Conservation (phyloP, 2,329 filamentous ascomycete species). For the Microthyrium microscopicum region DNA sequence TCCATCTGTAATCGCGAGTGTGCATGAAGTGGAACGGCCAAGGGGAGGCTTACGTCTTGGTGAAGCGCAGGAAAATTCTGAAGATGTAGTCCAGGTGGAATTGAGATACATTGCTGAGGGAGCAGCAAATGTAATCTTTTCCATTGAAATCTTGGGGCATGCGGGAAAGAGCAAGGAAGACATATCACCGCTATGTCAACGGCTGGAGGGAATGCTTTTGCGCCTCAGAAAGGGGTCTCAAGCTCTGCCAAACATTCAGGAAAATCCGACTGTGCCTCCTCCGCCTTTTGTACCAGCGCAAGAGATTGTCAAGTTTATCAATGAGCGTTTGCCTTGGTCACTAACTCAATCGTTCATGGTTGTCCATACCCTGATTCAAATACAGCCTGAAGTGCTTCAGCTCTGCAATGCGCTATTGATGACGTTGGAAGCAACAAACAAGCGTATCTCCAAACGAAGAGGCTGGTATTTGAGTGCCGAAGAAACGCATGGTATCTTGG, state of each 20-base stretch:
- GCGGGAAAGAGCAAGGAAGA: slow-evolving; percentile 11
- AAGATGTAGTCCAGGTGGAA: too few species aligned
- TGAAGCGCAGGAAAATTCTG: too few species aligned
- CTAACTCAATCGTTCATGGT: too few species aligned
- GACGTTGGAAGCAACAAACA: slow-evolving; percentile 34
- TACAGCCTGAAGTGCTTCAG: slow-evolving; percentile 27
- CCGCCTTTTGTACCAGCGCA: slow-evolving; percentile 18
- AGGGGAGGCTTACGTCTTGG: too few species aligned
- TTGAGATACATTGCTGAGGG: slow-evolving; percentile 54
- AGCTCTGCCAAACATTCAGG: slow-evolving; percentile 18
- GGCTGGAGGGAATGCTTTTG: slow-evolving; percentile 32
- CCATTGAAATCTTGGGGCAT: slow-evolving; percentile 14
- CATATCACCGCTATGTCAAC: slow-evolving; percentile 9
- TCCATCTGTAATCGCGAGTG: too few species aligned
- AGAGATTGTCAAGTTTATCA: slow-evolving; percentile 24
- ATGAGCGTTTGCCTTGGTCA: too few species aligned
- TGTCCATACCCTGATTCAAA: slow-evolving; percentile 35
- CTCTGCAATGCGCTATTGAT: slow-evolving; percentile 20
- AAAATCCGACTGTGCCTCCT: not conserved
- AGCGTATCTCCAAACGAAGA: slow-evolving; percentile 31
- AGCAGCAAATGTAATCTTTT: slow-evolving; percentile 56
- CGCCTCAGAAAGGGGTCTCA: slow-evolving; percentile 43
- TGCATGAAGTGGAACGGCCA: too few species aligned
- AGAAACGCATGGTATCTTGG: slow-evolving; percentile 47
- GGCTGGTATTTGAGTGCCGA: slow-evolving; percentile 35